Evolutionary conservation across 2,329 filamentous ascomycete species (phyloP).

Genomic region (Diaporthe citriasiana): DNA sequence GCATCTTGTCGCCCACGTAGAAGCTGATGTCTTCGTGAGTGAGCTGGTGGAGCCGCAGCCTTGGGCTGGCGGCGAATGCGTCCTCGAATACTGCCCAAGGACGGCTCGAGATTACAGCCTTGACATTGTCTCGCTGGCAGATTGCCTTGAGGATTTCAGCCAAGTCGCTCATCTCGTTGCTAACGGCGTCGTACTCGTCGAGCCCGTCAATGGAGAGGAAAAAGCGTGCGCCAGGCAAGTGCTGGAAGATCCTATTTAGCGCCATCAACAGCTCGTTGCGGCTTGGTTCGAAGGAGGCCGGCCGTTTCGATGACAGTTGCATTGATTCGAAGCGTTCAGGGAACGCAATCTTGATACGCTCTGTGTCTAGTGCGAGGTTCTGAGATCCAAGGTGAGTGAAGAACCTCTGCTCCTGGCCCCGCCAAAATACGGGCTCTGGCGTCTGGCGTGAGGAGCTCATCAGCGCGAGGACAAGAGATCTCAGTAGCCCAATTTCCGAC

Average conservation of each 20-base stretch:
- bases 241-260: slow-evolving; percentile 2
- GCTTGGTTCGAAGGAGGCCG: slow-evolving; percentile 3
- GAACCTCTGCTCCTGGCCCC: slow-evolving; percentile 2
- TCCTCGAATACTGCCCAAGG: slow-evolving; percentile 11
- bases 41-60: background rate
- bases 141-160: background rate
- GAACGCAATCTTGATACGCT: background rate
- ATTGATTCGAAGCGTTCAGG: slow-evolving; percentile 8
- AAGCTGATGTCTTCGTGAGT: slow-evolving; percentile 14
- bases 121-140: slow-evolving; percentile 6
- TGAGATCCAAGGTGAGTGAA: slow-evolving; percentile 11
- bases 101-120: background rate
- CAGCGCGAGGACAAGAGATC: background rate
- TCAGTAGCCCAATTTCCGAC: background rate
- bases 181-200: slow-evolving; percentile 3
- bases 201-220: slow-evolving; percentile 12
- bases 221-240: background rate
- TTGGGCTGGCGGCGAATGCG: background rate
- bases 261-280: slow-evolving; percentile 9
- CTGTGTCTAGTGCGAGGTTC: background rate
- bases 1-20: slow-evolving; percentile 6
- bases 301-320: background rate
- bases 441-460: background rate
- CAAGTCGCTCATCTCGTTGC: background rate
- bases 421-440: background rate